Evolutionary conservation across 2,329 filamentous ascomycete species (phyloP), one percentile per base, ranked within the genome.

Genomic region (Ophiostoma sp.): DNA sequence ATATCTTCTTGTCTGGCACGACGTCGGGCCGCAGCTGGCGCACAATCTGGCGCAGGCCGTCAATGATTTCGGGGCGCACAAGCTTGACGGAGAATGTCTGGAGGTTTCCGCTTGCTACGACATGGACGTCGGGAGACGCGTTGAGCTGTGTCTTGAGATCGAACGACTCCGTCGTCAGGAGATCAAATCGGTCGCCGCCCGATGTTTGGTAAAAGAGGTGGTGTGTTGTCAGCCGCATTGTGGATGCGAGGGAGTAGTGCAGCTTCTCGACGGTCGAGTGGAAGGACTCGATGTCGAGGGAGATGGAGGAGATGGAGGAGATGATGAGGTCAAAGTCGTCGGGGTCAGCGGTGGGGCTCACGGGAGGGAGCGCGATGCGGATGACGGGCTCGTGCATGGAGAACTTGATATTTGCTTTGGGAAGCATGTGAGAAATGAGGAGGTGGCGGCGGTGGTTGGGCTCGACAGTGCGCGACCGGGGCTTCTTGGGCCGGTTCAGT

Each of bases 361-460:
- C 87, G 0, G 94, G 89, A 5, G 94, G 94, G 4, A 99, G 83
- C 8, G 94, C 89, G 73, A 99, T 94, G 75, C 96, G 89, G 73
- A 98, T 79, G 20, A 99, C 96, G 1, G 95, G 95, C 77, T 99
- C 95, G 76, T 99, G 95, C 80, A 99, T 91, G 0, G 95, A 97
- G 57, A 98, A 89, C 77, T 98, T 99, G 79, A 98, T 90, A 76
- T 87, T 96, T 0, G 94, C 91, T 80, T 98, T 98, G 1, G 95
- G 95, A 10, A 99, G 83, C 3, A 98, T 85, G n/a, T 92, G 88
- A 17, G 94, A 97, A 39, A 99, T 90, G 44, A 99, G 82, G 69
- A 88, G 85, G 74, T 93, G 86, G 31, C 83, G 84, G 57, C 83
- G 84, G 74, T 83, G 83, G 71, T 83, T 80, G 66, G 78, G 78